Evolutionary conservation across 257 asterid species (phyloP).

Genomic region (Catharanthus roseus): DNA sequence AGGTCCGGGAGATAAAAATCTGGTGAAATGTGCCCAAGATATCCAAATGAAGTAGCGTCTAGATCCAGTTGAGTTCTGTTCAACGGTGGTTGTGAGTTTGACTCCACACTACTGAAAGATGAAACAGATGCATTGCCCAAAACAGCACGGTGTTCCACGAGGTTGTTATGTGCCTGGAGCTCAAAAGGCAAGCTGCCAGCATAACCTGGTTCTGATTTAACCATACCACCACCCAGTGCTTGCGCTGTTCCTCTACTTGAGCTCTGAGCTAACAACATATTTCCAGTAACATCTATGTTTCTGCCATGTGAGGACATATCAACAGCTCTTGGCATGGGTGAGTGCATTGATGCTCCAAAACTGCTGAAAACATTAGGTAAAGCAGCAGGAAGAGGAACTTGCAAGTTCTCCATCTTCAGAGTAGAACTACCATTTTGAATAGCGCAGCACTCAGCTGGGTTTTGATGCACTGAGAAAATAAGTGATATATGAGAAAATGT

Average conservation of each 20-base stretch:
- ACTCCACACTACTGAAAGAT: slow-evolving; percentile 56
- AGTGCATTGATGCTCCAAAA: slow-evolving; percentile 41
- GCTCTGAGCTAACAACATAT: slow-evolving; percentile 49
- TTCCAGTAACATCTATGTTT: slow-evolving; percentile 39
- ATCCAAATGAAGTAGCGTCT: slow-evolving; percentile 54
- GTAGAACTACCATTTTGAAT: slow-evolving; percentile 39
- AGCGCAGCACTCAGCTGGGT: slow-evolving; percentile 34
- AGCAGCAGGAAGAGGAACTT: slow-evolving; percentile 24
- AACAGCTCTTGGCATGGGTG: slow-evolving; percentile 40
- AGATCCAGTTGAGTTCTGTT: slow-evolving; percentile 54
- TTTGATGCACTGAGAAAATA: slow-evolving; percentile 45
- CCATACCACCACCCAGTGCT: slow-evolving; percentile 42
- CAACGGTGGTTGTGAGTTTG: slow-evolving; percentile 55
- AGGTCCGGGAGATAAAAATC: slow-evolving; percentile 50
- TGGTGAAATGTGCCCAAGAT: slow-evolving; percentile 46
- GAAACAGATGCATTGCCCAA: slow-evolving; percentile 62
- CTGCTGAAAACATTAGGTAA: slow-evolving; percentile 32
- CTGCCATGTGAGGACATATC: slow-evolving; percentile 37
- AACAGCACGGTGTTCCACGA: slow-evolving; percentile 49
- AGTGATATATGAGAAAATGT: slow-evolving; percentile 11
- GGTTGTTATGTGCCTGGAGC: slow-evolving; percentile 47
- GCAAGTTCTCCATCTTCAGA: slow-evolving; percentile 44
- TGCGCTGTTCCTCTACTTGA: slow-evolving; percentile 45
- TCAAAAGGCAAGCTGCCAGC: slow-evolving; percentile 51
- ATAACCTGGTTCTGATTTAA: slow-evolving; percentile 53